Evolutionary conservation across 2,329 filamentous ascomycete species (phyloP).

Genomic region (Thermochaetoides dissita): DNA sequence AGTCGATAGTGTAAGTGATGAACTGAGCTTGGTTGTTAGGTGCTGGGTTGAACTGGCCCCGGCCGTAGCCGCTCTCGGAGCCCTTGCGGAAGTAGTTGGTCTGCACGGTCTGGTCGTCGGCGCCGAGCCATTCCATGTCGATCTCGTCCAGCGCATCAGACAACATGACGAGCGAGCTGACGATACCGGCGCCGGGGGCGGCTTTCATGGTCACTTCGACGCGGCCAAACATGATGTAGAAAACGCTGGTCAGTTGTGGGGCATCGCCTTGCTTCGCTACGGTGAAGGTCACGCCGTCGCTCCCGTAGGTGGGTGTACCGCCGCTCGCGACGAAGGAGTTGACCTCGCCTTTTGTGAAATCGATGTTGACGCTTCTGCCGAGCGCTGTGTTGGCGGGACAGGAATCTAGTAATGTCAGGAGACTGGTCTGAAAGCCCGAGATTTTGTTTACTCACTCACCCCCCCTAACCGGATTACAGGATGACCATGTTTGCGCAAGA

Average conservation of each 20-base stretch:
- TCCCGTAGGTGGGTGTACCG: slow-evolving; percentile 58
- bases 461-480: slow-evolving; percentile 18
- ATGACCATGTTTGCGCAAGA: slow-evolving; percentile 20
- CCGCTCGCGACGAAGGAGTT: slow-evolving; percentile 60
- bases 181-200: slow-evolving; percentile 78
- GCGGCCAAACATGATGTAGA: slow-evolving; percentile 98
- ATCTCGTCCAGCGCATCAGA: slow-evolving; percentile 92
- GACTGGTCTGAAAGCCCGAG: not conserved
- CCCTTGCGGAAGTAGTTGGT: slow-evolving; percentile 97
- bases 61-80: slow-evolving; percentile 69
- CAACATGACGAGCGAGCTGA: slow-evolving; percentile 81
- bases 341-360: slow-evolving; percentile 67
- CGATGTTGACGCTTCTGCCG: slow-evolving; percentile 66
- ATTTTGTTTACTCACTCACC: no score
- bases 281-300: slow-evolving; percentile 68
- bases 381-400: slow-evolving; percentile 71
- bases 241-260: slow-evolving; percentile 74
- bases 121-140: slow-evolving; percentile 91
- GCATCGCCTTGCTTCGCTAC: slow-evolving; percentile 66
- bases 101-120: slow-evolving; percentile 65
- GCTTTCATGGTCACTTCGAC: slow-evolving; percentile 77
- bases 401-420: slow-evolving; percentile 26
- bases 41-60: slow-evolving; percentile 65
- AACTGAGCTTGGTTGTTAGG: slow-evolving; percentile 58
- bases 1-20: slow-evolving; percentile 82